Evolutionary conservation across 345 rosid species (phyloP), one percentile per base, ranked within the genome.

Genomic region (Linum usitatissimum): DNA sequence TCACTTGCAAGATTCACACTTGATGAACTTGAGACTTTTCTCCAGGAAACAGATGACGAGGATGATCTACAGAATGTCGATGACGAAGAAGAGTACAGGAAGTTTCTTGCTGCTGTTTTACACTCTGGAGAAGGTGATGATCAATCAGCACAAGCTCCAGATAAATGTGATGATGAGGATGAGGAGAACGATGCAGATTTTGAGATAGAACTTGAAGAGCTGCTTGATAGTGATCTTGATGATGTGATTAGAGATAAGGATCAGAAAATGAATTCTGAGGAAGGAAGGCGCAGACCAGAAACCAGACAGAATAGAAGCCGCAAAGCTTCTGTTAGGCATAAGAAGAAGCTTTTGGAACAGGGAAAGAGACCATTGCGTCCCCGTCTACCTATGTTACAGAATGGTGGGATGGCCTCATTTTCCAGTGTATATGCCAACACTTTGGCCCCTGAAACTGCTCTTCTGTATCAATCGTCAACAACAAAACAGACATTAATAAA

Each of bases 21-120:
- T 15, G 96, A 93, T 78, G 99, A 93, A 69, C 91, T 93, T 12
- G 99, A 93, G 86, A 84, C 87, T 38, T 90, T 90, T 75, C 88
- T 93, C 64, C 90, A 93, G 66, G 96, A 90, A 80, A 84, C 96
- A 18, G 99, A 93, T 79, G 92, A 93, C 30, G 98, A 87, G 51
- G 94, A 90, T 49, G 92, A 84, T 58, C 75, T 84, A 73, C 94
- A 78, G 21, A 90, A 93, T 70, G 86, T 86, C 55, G 90, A 90
- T 15, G 99, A 93, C 66, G 87, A 93, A 71, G 87, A 81, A 61
- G 98, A 89, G 75, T 87, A 90, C 55, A 83, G 78, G 74, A 90
- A 93, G 75, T 90, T 93, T 76, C 94, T 93, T 31, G 84, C 96
- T 2, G 96, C 96, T 55, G 96, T 90, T 72, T 83, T 90, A 75